Evolutionary conservation across 2,329 filamentous ascomycete species (phyloP).

Genomic region (Colletotrichum karsti): DNA sequence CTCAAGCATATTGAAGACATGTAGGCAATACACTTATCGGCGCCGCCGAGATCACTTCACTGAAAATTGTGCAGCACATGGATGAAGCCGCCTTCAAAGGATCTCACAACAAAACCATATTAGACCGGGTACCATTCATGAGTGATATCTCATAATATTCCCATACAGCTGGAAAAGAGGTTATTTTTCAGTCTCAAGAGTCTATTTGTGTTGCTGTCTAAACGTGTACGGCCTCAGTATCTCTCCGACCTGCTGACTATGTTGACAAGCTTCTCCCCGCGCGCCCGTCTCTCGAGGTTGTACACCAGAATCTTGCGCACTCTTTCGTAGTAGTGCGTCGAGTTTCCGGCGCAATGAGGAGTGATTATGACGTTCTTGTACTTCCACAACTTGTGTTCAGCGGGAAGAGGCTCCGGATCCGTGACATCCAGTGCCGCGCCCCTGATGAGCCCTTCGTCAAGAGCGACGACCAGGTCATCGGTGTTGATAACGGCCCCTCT

Average conservation of each 20-base stretch:
- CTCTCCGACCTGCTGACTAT: neutral
- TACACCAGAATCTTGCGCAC: neutral
- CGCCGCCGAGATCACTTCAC: too few relatives aligned
- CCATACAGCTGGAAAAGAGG: too few relatives aligned
- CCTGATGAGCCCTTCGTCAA: conserved; percentile 65
- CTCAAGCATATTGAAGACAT: too few relatives aligned
- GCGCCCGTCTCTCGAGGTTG: neutral
- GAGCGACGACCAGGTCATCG: conserved; percentile 67
- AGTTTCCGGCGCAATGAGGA: conserved; percentile 44
- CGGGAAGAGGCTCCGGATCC: conserved; percentile 79
- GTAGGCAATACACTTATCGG: too few relatives aligned
- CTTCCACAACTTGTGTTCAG: conserved; percentile 74
- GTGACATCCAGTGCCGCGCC: conserved; percentile 83
- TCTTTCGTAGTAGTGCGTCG: neutral
- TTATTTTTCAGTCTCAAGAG: too few relatives aligned
- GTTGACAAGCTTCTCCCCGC: neutral
- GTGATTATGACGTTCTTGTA: conserved; percentile 73
- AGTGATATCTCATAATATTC: too few relatives aligned
- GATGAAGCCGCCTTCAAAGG: too few relatives aligned
- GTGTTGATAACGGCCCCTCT: conserved; percentile 62
- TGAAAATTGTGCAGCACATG: too few relatives aligned
- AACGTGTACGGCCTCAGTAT: neutral
- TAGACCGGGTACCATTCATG: too few relatives aligned
- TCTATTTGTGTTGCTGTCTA: too few relatives aligned
- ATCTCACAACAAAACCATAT: too few relatives aligned